Evolutionary conservation across 2,329 filamentous ascomycete species (phyloP).

Genomic region (Scytalidium sp.): DNA sequence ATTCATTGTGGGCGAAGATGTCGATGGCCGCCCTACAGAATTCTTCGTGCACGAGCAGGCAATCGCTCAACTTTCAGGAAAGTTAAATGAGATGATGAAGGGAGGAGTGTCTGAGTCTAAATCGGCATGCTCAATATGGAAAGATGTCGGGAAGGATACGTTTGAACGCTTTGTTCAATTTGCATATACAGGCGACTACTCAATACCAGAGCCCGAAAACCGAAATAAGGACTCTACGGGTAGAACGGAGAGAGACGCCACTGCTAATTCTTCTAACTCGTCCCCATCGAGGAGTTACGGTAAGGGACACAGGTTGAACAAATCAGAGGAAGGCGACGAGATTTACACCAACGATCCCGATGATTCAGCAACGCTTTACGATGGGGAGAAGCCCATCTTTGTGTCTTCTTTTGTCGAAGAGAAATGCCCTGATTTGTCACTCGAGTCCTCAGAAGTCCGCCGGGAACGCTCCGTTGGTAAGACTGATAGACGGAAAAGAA

Average conservation of each 20-base stretch:
- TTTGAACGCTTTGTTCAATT: slow-evolving; percentile 10
- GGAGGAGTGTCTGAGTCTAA: slow-evolving; percentile 2
- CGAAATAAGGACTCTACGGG: neutral
- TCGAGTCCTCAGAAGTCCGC: too few species aligned
- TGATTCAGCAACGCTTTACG: too few species aligned
- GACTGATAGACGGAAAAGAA: too few species aligned
- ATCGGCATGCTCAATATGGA: neutral
- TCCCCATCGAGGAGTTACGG: too few species aligned
- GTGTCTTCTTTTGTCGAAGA: too few species aligned
- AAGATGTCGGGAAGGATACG: slow-evolving; percentile 5
- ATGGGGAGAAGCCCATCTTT: too few species aligned
- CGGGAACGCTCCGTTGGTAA: too few species aligned
- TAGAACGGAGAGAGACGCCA: neutral
- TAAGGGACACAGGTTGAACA: too few species aligned
- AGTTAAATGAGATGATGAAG: slow-evolving; percentile 9
- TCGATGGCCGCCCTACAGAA: slow-evolving; percentile 10
- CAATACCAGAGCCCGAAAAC: slow-evolving; percentile 1
- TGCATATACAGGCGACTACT: slow-evolving; percentile 12
- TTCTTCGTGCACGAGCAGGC: slow-evolving; percentile 17
- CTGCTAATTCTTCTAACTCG: too few species aligned
- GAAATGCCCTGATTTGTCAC: too few species aligned
- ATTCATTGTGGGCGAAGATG: slow-evolving; percentile 15
- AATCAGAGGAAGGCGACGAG: too few species aligned
- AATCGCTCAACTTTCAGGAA: slow-evolving; percentile 14
- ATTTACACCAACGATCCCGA: too few species aligned